Evolutionary conservation across 805 yeast species (phyloP), one percentile per base, ranked within the genome.

Genomic region (Saturnispora mendoncae): DNA sequence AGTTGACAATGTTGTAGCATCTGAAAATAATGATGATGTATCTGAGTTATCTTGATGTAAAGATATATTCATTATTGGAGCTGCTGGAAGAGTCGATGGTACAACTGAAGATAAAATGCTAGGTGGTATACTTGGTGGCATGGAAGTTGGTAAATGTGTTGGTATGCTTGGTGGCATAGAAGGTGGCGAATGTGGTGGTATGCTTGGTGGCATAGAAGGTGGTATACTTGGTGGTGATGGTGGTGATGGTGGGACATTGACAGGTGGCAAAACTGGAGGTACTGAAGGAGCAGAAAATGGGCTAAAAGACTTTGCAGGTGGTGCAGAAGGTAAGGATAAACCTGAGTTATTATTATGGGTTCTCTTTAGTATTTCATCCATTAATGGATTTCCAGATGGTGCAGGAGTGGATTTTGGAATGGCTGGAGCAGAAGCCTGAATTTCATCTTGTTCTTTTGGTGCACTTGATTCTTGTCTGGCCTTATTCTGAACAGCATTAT

Each of bases 281-380:
- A 15, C 30, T 23, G 26, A 7, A 15, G 43, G 43, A 50, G 45
- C 10, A 36, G 8, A 2, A 52, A 48, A 13, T 50, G 45, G 7
- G n/a, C n/a, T n/a, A n/a, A n/a, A n/a, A 56, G 51, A 7, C 51
- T 40, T 14, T 19, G 24, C 6, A 31, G 44, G 31, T 3, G 78
- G 71, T 42, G 75, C 74, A 33, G 53, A 64, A 21, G 71, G 66
- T 6, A 62, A 62, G 4, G 69, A 67, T 30, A 70, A 62, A 28
- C 70, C 64, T 2, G 48, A n/a, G n/a, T n/a, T n/a, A n/a, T n/a
- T n/a, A 20, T 18, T 17, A 23, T 46, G 48, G 3, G 45, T n/a
- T 26, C 26, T 44, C 25, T 24, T 41, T 41, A 46, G 40, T 4
- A 43, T 38, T 25, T 46, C 49, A 20, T 46, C 49, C 20, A 43